phyloP scores from a whole-genome alignment of 2,329 filamentous ascomycete genomes.

The Sarocladium kiliense region DNA sequence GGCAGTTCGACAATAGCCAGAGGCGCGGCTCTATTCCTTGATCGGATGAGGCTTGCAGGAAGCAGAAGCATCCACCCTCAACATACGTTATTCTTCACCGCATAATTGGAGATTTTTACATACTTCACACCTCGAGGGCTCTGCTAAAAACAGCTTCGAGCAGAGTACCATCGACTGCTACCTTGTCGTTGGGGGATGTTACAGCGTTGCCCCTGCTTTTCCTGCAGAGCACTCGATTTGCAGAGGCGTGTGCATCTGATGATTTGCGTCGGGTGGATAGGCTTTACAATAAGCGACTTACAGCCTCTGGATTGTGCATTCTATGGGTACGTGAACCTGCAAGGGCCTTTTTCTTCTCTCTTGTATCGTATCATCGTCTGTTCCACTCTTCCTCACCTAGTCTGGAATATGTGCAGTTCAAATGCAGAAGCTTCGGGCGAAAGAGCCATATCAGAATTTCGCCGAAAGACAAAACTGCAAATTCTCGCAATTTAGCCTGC shows the following conservation, averaged over 20 bases:
- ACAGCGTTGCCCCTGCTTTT: neutral
- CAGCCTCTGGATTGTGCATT: too few species aligned
- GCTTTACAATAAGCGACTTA: too few species aligned
- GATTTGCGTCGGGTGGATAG: neutral
- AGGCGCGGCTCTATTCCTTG: neutral
- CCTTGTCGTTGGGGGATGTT: neutral
- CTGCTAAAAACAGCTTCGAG: neutral
- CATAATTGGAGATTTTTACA: neutral
- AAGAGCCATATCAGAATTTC: neutral
- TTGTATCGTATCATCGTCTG: neutral
- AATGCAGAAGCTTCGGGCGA: neutral
- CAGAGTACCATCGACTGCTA: neutral
- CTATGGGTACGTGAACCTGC: too few species aligned
- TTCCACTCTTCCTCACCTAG: neutral
- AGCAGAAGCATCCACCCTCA: neutral
- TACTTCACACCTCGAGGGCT: neutral
- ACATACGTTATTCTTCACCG: neutral
- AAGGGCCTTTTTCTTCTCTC: too few species aligned
- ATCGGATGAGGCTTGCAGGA: slow-evolving; percentile 1
- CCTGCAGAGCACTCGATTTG: neutral
- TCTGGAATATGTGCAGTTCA: neutral
- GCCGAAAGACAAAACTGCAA: neutral
- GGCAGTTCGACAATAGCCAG: too few species aligned
- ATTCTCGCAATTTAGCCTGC: slow-evolving; percentile 3
- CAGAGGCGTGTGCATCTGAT: neutral